Base-by-base conservation (phyloP, 2,329 filamentous ascomycete species). In the Bipolaris gigantea region DNA sequence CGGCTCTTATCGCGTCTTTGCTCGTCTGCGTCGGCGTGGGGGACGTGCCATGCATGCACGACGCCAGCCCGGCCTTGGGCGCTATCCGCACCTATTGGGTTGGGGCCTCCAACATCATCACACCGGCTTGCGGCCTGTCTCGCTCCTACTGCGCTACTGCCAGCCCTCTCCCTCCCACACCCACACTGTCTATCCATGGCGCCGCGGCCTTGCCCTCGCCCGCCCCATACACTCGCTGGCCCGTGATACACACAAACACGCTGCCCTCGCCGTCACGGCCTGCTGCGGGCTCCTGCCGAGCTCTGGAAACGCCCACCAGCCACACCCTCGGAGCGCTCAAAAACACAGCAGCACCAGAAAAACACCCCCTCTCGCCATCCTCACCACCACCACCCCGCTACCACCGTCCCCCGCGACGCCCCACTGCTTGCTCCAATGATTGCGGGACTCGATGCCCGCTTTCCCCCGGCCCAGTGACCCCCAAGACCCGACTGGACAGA, bases 381-480 rank as follows among this genome's bases (percentile, higher is more conserved):
- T 13, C 30, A 21, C 18, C 30, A 21, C 41, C 6, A 9, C 15
- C 25, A n/a, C 13, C 36, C 18, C 18, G 13, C 19, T 44, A 33
- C 39, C 50, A 27, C 49, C 43, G 46, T 45, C 38, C 49, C 49
- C 51, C 49, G 54, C 46, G 48, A 55, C 55, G 52, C 47, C 56
- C 38, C 43, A 46, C 42, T 39, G 50, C 63, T 59, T 59, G 59
- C 50, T 50, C 60, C 57, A 55, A 63, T 66, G 63, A 59, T 50
- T 51, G 46, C 55, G 48, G 48, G 64, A 60, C 62, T 59, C 55
- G 54, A 67, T 67, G 63, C 61, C 58, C 61, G 59, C 57, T 55
- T 56, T 59, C 57, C 63, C 64, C 47, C 58, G 55, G 56, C 62
- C 65, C 57, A 59, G 49, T 56, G 60, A 63, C 58, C 43, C 64